These are phyloP conservation scores for Herpetomonas tarakana DNA, from an alignment of 208 protist species.

Conservation along the genomic window DNA sequence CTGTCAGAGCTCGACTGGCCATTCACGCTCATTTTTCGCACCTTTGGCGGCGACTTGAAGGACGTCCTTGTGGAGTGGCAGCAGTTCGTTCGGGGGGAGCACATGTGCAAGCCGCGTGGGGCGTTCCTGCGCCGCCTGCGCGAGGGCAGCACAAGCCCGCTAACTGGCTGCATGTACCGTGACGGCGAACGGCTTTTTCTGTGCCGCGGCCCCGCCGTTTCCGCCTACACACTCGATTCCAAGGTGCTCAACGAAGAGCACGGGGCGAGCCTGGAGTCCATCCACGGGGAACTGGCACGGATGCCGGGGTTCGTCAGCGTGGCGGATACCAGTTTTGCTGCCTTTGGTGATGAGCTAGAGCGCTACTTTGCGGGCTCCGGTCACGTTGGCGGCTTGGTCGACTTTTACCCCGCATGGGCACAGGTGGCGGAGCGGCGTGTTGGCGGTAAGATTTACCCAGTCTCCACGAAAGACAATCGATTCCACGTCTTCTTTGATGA, in stretches of 20 bases:
- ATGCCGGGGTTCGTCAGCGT: conserved; percentile 48
- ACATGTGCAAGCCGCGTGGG: conserved; percentile 61
- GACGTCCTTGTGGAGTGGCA: conserved; percentile 78
- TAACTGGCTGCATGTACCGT: conserved; percentile 70
- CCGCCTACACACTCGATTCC: conserved; percentile 29
- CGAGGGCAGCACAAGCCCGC: conserved; percentile 34
- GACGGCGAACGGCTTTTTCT: conserved; percentile 60
- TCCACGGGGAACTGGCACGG: conserved; percentile 23
- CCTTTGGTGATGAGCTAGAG: conserved; percentile 47
- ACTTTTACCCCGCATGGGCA: conserved; percentile 89
- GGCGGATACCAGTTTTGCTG: conserved; percentile 40
- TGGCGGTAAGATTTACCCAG: conserved; percentile 83
- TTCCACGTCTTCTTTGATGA: conserved; percentile 90
- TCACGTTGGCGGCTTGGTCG: conserved; percentile 75
- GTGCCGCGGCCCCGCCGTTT: conserved; percentile 56
- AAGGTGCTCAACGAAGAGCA: conserved; percentile 22
- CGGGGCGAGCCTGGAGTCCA: conserved; percentile 10
- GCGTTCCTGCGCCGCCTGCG: conserved; percentile 38
- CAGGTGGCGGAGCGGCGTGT: conserved; percentile 65
- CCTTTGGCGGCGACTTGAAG: conserved; percentile 80
- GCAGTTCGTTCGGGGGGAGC: conserved; percentile 64
- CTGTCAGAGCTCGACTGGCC: conserved; percentile 74
- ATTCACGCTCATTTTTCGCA: conserved; percentile 88
- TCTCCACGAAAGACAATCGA: conserved; percentile 19
- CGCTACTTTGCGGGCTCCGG: conserved; percentile 48